A percentile compares a stretch with the other conserved stretches of the same genome.
phyloP scores from a whole-genome alignment of 2,329 filamentous ascomycete species.

The Fusarium ramigenum region DNA sequence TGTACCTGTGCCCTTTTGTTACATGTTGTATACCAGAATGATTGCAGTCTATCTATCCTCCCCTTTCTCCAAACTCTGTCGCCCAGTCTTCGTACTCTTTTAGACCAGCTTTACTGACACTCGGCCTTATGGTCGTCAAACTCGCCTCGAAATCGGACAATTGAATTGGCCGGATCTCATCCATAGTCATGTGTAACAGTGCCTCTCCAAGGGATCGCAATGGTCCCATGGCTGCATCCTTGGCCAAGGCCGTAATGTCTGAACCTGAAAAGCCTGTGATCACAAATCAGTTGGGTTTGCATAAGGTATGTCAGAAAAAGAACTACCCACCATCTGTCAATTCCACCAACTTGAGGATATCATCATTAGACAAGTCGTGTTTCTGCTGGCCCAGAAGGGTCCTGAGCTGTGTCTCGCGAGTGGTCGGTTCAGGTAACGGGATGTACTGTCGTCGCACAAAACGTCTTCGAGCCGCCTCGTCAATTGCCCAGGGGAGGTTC shows the following conservation, averaged over 20 bases:
- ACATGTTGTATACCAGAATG: slow-evolving; percentile 21
- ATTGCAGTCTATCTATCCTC: slow-evolving; percentile 71
- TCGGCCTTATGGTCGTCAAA: slow-evolving; percentile 85
- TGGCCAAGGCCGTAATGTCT: slow-evolving; percentile 94
- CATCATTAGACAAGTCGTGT: slow-evolving; percentile 75
- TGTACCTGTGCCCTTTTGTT: slow-evolving; percentile 14
- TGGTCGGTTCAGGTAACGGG: slow-evolving; percentile 85
- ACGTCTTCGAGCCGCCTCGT: slow-evolving; percentile 88
- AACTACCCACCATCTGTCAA: slow-evolving; percentile 79
- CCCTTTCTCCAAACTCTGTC: slow-evolving; percentile 88
- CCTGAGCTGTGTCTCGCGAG: slow-evolving; percentile 79
- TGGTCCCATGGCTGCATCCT: slow-evolving; percentile 98
- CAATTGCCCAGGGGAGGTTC: slow-evolving; percentile 97
- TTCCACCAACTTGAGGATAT: slow-evolving; percentile 78
- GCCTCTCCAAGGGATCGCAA: slow-evolving; percentile 89
- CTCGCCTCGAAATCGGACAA: slow-evolving; percentile 87
- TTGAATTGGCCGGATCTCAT: slow-evolving; percentile 89
- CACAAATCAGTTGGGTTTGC: slow-evolving; percentile 1
- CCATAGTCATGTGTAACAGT: slow-evolving; percentile 89
- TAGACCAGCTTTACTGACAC: slow-evolving; percentile 85
- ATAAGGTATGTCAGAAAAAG: background rate
- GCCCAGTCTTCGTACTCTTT: slow-evolving; percentile 96
- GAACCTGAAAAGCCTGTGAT: slow-evolving; percentile 92
- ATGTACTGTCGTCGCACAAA: slow-evolving; percentile 98
- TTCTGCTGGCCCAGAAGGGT: slow-evolving; percentile 89